Base-by-base conservation (phyloP, 129 eudicot genomes). In the Heracleum sosnowskyi region DNA sequence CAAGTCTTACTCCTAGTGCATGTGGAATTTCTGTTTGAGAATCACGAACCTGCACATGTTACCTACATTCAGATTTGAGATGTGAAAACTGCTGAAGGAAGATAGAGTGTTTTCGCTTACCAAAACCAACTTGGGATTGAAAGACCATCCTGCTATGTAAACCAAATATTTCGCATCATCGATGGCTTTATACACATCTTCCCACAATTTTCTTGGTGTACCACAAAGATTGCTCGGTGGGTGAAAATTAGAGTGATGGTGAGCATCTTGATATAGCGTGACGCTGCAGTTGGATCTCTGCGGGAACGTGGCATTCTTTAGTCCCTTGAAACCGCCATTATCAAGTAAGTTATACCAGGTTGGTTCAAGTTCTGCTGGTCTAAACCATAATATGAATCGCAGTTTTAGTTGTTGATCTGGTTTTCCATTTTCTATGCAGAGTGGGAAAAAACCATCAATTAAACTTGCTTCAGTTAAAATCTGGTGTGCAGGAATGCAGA, bases 91-190 rank as follows among this genome's bases (percentile, higher is more conserved):
- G 17, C 28, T 33, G 24, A 37, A 31, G 46, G 37, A 7, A 42
- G n/a, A 12, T 24, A 73, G 18, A 73, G 29, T 70, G 42, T 85
- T 69, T 69, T 69, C 46, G 79, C 86, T 87, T 83, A 95, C 97
- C 92, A 95, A 80, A 60, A 89, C 87, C 82, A 95, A 34, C 36
- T 87, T 87, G n/a, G 99, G 97, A 80, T 92, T 95, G 74, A 95
- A 92, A 55, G 97, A 91, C 97, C 99, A 95, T 75, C 97, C 96
- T 39, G 92, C 99, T 24, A 95, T 95, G 84, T 95, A 95, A 82
- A 95, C 82, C 77, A 92, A 76, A 83, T 95, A 87, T 85, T 95
- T 92, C 60, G 98, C 97, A 44, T 88, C 97, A 47, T 90, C 98
- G 69, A 95, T 83, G 69, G 96, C 97, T 77, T 81, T 82, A 29